Evolutionary conservation across 495 filamentous ascomycete genomes (phyloP), one percentile per base, ranked within the genome.

Genomic region (Aspergillus carlsbadensis): DNA sequence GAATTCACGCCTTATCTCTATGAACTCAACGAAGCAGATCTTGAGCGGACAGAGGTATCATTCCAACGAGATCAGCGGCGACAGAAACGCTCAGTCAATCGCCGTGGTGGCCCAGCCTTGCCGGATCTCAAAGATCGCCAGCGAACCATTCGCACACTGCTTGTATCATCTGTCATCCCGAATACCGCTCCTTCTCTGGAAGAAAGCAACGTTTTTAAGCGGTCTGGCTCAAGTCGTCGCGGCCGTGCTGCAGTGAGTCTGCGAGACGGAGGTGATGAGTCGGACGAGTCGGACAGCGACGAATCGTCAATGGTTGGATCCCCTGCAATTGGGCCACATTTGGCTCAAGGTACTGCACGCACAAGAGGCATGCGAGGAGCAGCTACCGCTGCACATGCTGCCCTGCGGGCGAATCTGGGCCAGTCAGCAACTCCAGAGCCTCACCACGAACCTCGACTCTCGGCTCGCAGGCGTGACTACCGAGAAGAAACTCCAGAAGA

Each of bases 91-190:
- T 96, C 92, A 5, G 88, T 96, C 52, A 97, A 96, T 66, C 84
- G 94, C 44, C 85, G 94, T 51, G 94, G 94, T 56, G 94, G 94
- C 1, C 94, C 95, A n/a, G 87, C 90, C 54, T 76, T 98, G 36
- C 94, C 94, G 11, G 94, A 98, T 74, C 83, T 98, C 29, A 98
- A 97, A 67, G 95, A 98, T 63, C 83, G 93, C 35, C 91, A 90
- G 67, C 83, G 92, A 37, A 96, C 93, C 2, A 91, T 97, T 52
- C 84, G 94, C 13, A 96, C 91, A 0, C 77, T 95, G 59, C 81
- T 98, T 53, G 91, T 98, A 3, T 97, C 94, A 18, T 88, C 87
- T 5, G 89, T 94, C 24, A 80, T 98, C 37, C 94, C 94, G 2
- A 93, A 94, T 35, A 90, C 89, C 2, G 94, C 90, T 20, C 74